Base-by-base conservation (phyloP, 352 stramenopile species). In the Globisporangium mamillatum region DNA sequence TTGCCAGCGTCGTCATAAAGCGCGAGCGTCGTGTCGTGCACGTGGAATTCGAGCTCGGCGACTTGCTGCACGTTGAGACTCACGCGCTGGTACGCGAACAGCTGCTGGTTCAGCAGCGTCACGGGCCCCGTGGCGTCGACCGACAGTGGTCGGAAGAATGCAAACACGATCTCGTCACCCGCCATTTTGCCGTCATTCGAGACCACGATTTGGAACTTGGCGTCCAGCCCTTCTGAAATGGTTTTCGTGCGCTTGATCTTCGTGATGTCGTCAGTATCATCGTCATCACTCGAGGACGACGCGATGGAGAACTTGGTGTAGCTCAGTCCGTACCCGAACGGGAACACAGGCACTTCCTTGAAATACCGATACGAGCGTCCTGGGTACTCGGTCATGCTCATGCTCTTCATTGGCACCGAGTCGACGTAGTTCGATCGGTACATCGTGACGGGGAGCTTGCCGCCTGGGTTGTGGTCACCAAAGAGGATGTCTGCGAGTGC, bases 281-380 rank as follows among this genome's bases (percentile, higher is more conserved):
- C 44, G 7, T 8, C 18, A 14, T 58, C 57, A n/a, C 46, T 68
- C 10, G 55, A 38, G 0, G 67, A 68, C 12, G 76, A 66, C 5
- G 41, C 61, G 10, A 93, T 56, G 0, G 71, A 75, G 56, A 97
- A 97, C 32, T 64, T 90, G 3, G 93, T 97, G 79, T 98, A 98
- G 60, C 85, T 96, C 44, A 98, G 78, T 3, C 93, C 93, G 67
- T 82, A 93, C 8, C 93, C 93, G 68, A 98, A 98, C 8, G 89
- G 82, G 56, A 96, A 95, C 38, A 98, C 86, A 0, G 89, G 84
- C 6, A 91, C 73, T 57, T 93, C 91, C 63, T 89, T 94, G 78
- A 89, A 98, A 71, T 98, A 98, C 2, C 90, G 79, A 70, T 98
- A 97, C n/a, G 91, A 97, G 9, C 92, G 86, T 3, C 93, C 93